These are phyloP conservation scores for Dacryopinax spathularia DNA, from an alignment of 768 basidiomycete species.

Conservation along the genomic window DNA sequence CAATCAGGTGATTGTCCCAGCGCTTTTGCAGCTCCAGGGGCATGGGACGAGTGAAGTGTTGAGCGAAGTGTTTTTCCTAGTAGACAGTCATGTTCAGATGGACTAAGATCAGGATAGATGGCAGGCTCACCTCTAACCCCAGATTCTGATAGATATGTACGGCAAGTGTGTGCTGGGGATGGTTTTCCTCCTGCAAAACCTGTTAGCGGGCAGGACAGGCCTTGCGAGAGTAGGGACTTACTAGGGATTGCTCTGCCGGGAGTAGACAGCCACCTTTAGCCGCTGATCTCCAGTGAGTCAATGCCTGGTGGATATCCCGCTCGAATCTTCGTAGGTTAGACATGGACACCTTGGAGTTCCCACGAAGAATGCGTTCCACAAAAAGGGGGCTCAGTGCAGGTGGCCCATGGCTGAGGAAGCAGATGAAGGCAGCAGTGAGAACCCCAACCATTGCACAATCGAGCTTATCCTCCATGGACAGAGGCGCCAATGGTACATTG, in stretches of 20 bases:
- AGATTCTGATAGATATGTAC: neutral
- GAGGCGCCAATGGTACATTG: neutral
- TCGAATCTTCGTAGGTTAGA: neutral
- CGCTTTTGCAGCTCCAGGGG: neutral
- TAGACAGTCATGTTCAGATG: neutral
- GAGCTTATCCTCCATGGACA: neutral
- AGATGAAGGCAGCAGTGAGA: neutral
- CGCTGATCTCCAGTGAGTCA: neutral
- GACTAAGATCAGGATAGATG: neutral
- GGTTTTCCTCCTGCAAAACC: neutral
- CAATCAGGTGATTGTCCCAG: neutral
- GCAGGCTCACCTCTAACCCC: neutral
- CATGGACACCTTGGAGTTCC: neutral
- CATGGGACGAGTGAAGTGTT: neutral
- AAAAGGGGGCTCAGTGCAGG: neutral
- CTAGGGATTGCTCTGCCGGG: neutral
- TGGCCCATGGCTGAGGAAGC: neutral
- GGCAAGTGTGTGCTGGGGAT: neutral
- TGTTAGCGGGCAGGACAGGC: neutral
- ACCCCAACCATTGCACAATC: neutral
- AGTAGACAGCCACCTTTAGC: neutral
- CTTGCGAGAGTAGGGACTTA: neutral
- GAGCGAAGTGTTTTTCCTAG: neutral
- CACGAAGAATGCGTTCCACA: neutral
- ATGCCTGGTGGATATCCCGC: neutral